Percentiles rank a stretch among this genome's conserved stretches.
Conservation (phyloP, 2,329 filamentous ascomycete genomes). For the Macroventuria anomochaeta region DNA sequence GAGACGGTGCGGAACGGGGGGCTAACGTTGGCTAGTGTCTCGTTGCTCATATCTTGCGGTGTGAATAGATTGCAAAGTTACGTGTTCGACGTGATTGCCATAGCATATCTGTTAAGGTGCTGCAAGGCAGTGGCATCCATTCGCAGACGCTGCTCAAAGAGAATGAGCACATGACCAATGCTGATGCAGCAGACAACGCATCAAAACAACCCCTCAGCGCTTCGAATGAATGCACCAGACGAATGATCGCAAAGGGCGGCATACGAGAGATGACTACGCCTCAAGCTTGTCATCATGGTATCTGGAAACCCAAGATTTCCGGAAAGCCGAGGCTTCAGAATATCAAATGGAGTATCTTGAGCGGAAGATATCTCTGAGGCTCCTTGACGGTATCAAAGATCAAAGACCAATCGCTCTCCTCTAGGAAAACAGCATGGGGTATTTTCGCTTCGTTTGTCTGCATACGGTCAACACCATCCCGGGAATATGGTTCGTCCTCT, state of each 20-base stretch:
- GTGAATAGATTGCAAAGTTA: slow-evolving; percentile 17
- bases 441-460: slow-evolving; percentile 7
- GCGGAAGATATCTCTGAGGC: background rate
- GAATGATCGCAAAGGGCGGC: slow-evolving; percentile 1
- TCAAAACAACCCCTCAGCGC: slow-evolving; percentile 1
- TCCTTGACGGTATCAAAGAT: background rate
- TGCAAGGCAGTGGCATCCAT: slow-evolving; percentile 5
- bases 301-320: background rate
- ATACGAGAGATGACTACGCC: background rate
- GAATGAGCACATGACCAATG: slow-evolving; percentile 6
- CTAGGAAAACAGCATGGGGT: background rate
- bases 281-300: background rate
- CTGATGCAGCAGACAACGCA: slow-evolving; percentile 6
- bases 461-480: slow-evolving; percentile 5
- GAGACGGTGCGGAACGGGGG: slow-evolving; percentile 16
- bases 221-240: background rate
- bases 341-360: background rate
- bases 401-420: background rate
- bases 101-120: slow-evolving; percentile 6
- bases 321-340: background rate
- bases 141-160: slow-evolving; percentile 13
- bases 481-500: background rate
- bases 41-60: slow-evolving; percentile 17
- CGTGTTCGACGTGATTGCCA: slow-evolving; percentile 8
- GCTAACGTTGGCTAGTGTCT: slow-evolving; percentile 15